phyloP scores from a whole-genome alignment of 305 asterid species.

The Fraxinus sp. region DNA sequence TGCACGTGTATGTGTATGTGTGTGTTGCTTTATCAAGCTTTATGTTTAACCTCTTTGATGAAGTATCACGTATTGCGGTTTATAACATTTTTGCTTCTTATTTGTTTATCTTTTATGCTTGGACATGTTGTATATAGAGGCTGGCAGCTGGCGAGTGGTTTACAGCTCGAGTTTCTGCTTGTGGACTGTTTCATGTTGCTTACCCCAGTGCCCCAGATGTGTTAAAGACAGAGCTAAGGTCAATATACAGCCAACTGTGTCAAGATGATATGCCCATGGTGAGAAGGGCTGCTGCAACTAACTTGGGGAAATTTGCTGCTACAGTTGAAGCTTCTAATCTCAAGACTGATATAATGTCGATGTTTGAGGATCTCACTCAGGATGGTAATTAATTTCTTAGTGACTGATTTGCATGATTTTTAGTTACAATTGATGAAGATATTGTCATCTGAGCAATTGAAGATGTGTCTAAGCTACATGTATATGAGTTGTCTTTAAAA shows the following conservation, averaged over 20 bases:
- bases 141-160: conserved; percentile 96
- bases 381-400: conserved; percentile 51
- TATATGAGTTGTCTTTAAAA: background rate
- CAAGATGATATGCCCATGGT: conserved; percentile 99
- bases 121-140: conserved; percentile 48
- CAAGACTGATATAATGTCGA: conserved; percentile 77
- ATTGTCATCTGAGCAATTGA: background rate
- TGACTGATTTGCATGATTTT: background rate
- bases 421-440: background rate
- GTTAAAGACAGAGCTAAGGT: conserved; percentile 72
- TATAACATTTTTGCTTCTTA: background rate
- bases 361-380: conserved; percentile 85
- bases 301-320: conserved; percentile 85
- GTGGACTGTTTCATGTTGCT: conserved; percentile 88
- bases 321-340: conserved; percentile 83
- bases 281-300: conserved; percentile 89
- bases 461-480: background rate
- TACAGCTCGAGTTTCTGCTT: conserved; percentile 90
- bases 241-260: conserved; percentile 76
- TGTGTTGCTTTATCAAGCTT: background rate
- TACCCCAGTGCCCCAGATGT: conserved; percentile 74
- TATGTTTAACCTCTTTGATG: background rate
- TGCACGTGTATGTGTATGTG: background rate
- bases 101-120: conserved; percentile 19
- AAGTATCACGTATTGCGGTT: background rate